Base-by-base conservation (phyloP, 2,329 filamentous ascomycete genomes). In the Monilinia fructicola region DNA sequence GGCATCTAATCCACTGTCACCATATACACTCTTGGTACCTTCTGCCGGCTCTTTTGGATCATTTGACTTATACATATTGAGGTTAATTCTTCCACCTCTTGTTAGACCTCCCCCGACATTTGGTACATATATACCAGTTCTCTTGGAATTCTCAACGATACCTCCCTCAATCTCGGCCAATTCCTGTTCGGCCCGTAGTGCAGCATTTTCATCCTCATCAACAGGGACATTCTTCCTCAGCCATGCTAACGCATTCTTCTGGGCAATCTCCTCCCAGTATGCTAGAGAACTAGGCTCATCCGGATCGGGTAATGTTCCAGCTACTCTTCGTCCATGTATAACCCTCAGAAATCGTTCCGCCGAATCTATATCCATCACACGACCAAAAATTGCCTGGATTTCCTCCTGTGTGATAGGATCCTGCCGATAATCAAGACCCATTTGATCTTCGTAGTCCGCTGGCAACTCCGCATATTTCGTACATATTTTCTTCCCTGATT, bases 261-360 rank as follows among this genome's bases (percentile, higher is more conserved):
- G 77, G 67, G 85, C 80, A 16, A 48, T 38, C 48, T 66, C 42
- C 52, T 73, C 68, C 54, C 69, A 72, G 11, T 56, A 48, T 50
- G 67, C 52, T 23, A 67, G 65, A 42, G 56, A 48, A 26, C 16
- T 53, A 18, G 59, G 77, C 58, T 84, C 80, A 5, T 77, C 78
- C 2, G 86, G 86, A 72, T 89, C 87, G 14, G 86, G 82, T 53
- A 89, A 78, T 3, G 86, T 88, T 44, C 87, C 87, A 10, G 87
- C 85, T 28, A 90, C 85, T 52, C 87, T 81, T 46, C 86, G 82
- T 11, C 87, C 87, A 73, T 90, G 87, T 16, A 89, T 76, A 60
- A 89, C 84, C 63, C 80, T 79, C 60, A 89, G 76, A 54, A 89
- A 75, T 54, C 77, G 77, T 73, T 88, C 88, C 26, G 82, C 87